phyloP scores from a whole-genome alignment of 495 filamentous ascomycete genomes.

The Trichocladium uniseriatum region DNA sequence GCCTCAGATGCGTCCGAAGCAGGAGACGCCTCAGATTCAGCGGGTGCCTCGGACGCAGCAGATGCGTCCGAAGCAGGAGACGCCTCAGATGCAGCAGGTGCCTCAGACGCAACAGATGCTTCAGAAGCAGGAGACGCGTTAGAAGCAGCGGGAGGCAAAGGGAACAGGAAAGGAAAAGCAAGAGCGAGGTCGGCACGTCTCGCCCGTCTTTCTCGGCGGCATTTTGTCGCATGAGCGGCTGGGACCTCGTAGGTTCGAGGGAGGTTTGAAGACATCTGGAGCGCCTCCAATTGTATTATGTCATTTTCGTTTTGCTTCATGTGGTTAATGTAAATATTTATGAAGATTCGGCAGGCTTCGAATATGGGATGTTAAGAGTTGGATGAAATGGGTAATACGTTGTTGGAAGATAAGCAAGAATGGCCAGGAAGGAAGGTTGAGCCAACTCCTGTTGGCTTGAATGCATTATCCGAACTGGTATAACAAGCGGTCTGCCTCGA shows the following conservation, averaged over 20 bases:
- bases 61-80: not conserved
- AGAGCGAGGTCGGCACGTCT: constrained; percentile 5
- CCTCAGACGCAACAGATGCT: too few relatives aligned
- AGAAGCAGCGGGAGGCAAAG: not conserved
- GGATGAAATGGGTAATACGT: too few relatives aligned
- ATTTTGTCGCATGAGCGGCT: constrained; percentile 6
- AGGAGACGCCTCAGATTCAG: not conserved
- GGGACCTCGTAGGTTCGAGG: not conserved
- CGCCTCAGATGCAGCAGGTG: not conserved
- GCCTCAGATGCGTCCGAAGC: too few relatives aligned
- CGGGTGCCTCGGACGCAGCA: not conserved
- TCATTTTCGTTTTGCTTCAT: too few relatives aligned
- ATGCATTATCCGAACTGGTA: too few relatives aligned
- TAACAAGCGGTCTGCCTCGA: too few relatives aligned
- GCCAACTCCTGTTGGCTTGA: too few relatives aligned
- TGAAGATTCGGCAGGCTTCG: too few relatives aligned
- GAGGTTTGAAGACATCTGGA: not conserved
- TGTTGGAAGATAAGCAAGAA: too few relatives aligned
- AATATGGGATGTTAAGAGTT: too few relatives aligned
- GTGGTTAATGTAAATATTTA: not conserved
- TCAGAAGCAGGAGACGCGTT: not conserved
- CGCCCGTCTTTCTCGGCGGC: constrained; percentile 9
- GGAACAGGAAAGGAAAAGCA: not conserved
- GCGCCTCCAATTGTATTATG: not conserved
- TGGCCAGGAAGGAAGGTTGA: too few relatives aligned